phyloP scores from a whole-genome alignment of 768 basidiomycete genomes.

The Russula compacta region DNA sequence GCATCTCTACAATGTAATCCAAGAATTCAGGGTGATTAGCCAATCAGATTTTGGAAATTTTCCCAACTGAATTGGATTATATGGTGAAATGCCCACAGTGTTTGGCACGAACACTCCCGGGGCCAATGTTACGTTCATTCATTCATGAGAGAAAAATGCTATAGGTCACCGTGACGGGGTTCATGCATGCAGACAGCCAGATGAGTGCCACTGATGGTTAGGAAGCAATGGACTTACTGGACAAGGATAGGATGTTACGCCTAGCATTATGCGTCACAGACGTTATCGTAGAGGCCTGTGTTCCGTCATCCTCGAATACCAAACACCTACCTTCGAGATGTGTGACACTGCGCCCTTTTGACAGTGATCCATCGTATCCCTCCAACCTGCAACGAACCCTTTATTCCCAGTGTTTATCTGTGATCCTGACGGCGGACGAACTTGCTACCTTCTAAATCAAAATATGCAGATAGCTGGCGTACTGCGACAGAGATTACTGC shows the following conservation, averaged over 20 bases:
- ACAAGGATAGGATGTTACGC: constrained; percentile 44
- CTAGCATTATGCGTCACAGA: constrained; percentile 46
- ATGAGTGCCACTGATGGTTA: not conserved
- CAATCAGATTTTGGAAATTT: too few relatives aligned
- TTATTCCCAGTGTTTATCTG: constrained; percentile 41
- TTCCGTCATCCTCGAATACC: constrained; percentile 59
- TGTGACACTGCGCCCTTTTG: not conserved
- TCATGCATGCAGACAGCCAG: constrained; percentile 5
- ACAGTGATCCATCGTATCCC: constrained; percentile 32
- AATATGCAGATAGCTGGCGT: too few relatives aligned
- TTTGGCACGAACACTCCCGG: too few relatives aligned
- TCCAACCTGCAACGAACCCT: constrained; percentile 43
- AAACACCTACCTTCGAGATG: constrained; percentile 28
- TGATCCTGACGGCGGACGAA: constrained; percentile 43
- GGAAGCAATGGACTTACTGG: constrained; percentile 34
- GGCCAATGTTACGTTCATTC: not conserved
- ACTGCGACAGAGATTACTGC: too few relatives aligned
- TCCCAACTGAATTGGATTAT: too few relatives aligned
- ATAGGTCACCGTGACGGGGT: not conserved
- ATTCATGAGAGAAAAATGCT: not conserved
- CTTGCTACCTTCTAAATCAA: constrained; percentile 28
- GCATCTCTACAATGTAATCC: too few relatives aligned
- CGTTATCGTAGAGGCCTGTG: constrained; percentile 46
- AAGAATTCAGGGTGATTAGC: too few relatives aligned
- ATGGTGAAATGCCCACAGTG: too few relatives aligned